These are phyloP conservation scores for Albifimbria verrucaria DNA, from an alignment of 2,329 filamentous ascomycete species.

Conservation along the genomic window DNA sequence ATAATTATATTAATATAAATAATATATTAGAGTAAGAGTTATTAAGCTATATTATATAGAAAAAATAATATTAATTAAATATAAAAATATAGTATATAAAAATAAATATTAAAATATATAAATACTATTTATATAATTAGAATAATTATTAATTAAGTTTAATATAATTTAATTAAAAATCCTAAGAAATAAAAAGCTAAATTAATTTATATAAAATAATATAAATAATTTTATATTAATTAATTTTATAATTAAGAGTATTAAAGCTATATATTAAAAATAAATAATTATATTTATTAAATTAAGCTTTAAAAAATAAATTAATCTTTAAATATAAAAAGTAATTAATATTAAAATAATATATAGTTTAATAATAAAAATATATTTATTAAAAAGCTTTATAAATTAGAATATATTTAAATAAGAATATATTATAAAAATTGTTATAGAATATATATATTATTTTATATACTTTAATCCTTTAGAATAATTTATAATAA, in stretches of 20 bases:
- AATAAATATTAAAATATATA: constrained; percentile 3
- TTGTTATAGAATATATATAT: not conserved
- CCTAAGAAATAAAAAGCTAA: not conserved
- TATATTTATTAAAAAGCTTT: not conserved
- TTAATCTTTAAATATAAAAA: not conserved
- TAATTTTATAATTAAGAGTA: not conserved
- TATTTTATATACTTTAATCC: not conserved
- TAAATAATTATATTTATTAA: constrained; percentile 4
- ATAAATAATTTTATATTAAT: constrained; percentile 1
- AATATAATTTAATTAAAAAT: not conserved
- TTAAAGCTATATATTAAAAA: constrained; percentile 3
- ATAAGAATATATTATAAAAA: not conserved
- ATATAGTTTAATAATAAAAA: not conserved
- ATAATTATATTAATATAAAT: constrained; percentile 1
- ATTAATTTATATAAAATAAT: not conserved
- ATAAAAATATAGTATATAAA: constrained; percentile 3
- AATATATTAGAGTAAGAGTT: not conserved
- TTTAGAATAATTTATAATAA: not conserved
- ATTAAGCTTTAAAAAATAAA: not conserved
- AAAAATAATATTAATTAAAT: too few species aligned
- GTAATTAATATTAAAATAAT: not conserved
- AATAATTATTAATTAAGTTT: constrained; percentile 6
- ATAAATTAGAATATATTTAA: not conserved
- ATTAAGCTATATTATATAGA: not conserved
- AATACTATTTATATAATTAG: constrained; percentile 2